Base-by-base conservation (phyloP, 192 early-diverging fungal species). In the Entrophospora sp. region DNA sequence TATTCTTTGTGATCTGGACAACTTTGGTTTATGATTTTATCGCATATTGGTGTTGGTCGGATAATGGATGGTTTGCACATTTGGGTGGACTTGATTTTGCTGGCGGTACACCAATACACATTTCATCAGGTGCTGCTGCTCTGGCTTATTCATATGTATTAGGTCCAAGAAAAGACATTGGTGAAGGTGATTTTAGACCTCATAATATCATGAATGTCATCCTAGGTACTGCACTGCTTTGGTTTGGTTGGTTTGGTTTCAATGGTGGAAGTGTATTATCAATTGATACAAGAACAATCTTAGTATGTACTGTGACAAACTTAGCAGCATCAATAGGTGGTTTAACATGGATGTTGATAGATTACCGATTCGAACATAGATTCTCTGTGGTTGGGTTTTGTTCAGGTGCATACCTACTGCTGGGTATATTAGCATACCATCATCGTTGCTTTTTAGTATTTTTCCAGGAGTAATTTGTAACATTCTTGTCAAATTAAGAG, bases 241-340 rank as follows among this genome's bases (percentile, higher is more conserved):
- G 88, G 82, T 89, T 91, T 63, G 90, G 90, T 24, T 91, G 88
- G 88, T 83, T 85, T 30, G 88, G 86, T 0, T 91, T 91, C 73
- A 91, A 91, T 70, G 87, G 84, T 37, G 89, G 87, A 25, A 76
- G 71, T 5, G 85, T 83, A 5, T 63, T 86, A 48, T 69, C 75
- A 48, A 74, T 72, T 20, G 80, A 74, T 13, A 68, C 78, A 2
- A 80, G 85, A 8, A 87, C 90, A 7, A 83, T 74, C 20, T 83
- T 83, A 60, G 86, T 87, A 3, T 79, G 78, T 18, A 59, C 85
- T 64, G 82, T 80, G 20, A 91, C 89, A 37, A 82, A 78, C 66
- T 42, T 88, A 28, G 80, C 87, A 0, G 83, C 84, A 28, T 79
- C 84, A 7, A 55, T 75, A 1, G 87, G 76, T 2, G 85, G 72